phyloP scores from a whole-genome alignment of 352 stramenopile species.

The Phytophthora capsici region DNA sequence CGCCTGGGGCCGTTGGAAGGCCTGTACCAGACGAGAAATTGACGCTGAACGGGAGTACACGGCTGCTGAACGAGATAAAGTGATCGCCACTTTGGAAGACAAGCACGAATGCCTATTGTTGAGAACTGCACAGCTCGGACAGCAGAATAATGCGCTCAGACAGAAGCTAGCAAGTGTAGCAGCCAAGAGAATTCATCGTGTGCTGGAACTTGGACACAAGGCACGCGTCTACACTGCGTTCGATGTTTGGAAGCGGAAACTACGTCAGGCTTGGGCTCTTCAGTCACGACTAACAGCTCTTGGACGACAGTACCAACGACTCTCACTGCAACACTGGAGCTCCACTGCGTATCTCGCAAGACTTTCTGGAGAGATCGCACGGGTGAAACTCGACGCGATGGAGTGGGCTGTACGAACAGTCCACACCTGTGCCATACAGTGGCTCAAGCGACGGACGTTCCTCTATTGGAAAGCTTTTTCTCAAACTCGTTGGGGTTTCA shows the following conservation, averaged over 20 bases:
- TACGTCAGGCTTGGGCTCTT: conserved; percentile 3
- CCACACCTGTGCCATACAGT: conserved; percentile 13
- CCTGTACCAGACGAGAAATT: conserved; percentile 14
- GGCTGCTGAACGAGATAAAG: conserved; percentile 12
- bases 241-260: conserved; percentile 16
- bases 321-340: conserved; percentile 11
- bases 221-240: conserved; percentile 6
- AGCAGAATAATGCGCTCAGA: conserved; percentile 20
- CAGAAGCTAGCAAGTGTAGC: conserved; percentile 7
- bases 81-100: conserved; percentile 18
- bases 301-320: neutral
- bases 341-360: neutral
- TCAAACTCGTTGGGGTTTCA: conserved; percentile 1
- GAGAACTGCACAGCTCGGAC: conserved; percentile 15
- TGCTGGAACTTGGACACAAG: conserved; percentile 11
- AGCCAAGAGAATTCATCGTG: conserved; percentile 7
- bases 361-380: neutral
- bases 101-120: conserved; percentile 27
- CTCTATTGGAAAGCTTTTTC: conserved; percentile 16
- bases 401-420: conserved; percentile 25
- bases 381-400: conserved; percentile 5
- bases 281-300: conserved; percentile 1
- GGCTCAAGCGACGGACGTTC: conserved; percentile 18
- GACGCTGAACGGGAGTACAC: conserved; percentile 14
- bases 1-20: conserved; percentile 24